These are phyloP conservation scores for Dryas integrifolia DNA, from an alignment of 331 rosid species.

Conservation along the genomic window DNA sequence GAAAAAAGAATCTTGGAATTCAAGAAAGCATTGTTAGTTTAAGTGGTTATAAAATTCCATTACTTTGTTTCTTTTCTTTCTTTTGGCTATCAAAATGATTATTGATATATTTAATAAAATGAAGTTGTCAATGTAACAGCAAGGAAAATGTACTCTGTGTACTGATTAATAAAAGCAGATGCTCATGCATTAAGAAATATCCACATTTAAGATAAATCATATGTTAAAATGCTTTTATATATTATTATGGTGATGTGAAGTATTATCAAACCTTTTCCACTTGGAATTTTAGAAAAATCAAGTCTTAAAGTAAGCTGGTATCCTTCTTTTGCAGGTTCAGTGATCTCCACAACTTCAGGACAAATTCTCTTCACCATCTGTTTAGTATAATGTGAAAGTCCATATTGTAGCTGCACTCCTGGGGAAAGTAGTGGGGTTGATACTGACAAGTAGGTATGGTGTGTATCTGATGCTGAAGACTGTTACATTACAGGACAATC, in stretches of 20 bases:
- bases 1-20: background rate
- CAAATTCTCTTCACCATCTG: conserved; percentile 55
- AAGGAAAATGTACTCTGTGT: background rate
- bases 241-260: conserved; percentile 17
- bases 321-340: conserved; percentile 66
- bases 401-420: conserved; percentile 40
- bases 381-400: conserved; percentile 43
- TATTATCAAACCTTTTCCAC: conserved; percentile 47
- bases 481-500: conserved; percentile 28
- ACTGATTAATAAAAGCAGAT: background rate
- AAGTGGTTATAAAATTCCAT: background rate
- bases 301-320: conserved; percentile 67
- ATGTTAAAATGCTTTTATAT: conserved; percentile 1
- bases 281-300: conserved; percentile 49
- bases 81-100: background rate
- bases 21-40: background rate
- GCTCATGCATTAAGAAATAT: background rate
- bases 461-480: conserved; percentile 59
- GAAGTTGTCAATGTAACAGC: background rate
- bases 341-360: conserved; percentile 50
- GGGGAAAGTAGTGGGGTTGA: conserved; percentile 60
- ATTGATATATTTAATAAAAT: background rate
- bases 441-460: conserved; percentile 53
- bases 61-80: background rate
- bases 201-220: background rate